Evolutionary conservation across 2,329 filamentous ascomycete genomes (phyloP).

Genomic region (Cadophora sp.): DNA sequence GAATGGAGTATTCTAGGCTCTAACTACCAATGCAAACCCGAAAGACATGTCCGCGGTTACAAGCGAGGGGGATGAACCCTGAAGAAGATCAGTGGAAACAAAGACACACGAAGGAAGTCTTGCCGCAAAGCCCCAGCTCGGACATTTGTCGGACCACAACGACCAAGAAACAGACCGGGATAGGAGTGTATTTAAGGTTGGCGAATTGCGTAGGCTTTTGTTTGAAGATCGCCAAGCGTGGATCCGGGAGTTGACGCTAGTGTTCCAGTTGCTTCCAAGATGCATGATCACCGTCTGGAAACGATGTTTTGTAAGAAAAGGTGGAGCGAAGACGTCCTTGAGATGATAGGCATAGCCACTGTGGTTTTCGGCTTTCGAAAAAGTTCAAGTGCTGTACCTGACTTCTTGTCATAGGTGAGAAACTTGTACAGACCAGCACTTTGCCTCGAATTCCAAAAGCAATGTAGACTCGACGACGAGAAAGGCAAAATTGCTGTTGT

Average conservation of each 20-base stretch:
- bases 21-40: neutral
- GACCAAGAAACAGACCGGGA: neutral
- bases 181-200: neutral
- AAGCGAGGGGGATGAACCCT: neutral
- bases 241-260: slow-evolving; percentile 4
- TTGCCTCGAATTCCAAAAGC: too few relatives aligned
- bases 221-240: slow-evolving; percentile 16
- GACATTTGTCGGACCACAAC: neutral
- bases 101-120: neutral
- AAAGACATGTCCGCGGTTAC: neutral
- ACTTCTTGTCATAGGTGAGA: too few relatives aligned
- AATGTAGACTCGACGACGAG: too few relatives aligned
- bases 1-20: neutral
- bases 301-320: neutral
- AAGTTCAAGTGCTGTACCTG: too few relatives aligned
- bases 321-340: neutral
- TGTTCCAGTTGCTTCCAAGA: neutral
- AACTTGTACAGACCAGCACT: too few relatives aligned
- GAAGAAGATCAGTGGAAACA: neutral
- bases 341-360: neutral
- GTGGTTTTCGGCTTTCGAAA: too few relatives aligned
- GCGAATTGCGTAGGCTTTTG: slow-evolving; percentile 3
- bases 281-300: slow-evolving; percentile 15
- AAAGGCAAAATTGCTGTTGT: too few relatives aligned
- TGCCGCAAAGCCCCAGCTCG: neutral